phyloP scores from a whole-genome alignment of 2,329 filamentous ascomycete genomes.

The Colletotrichum tabaci region DNA sequence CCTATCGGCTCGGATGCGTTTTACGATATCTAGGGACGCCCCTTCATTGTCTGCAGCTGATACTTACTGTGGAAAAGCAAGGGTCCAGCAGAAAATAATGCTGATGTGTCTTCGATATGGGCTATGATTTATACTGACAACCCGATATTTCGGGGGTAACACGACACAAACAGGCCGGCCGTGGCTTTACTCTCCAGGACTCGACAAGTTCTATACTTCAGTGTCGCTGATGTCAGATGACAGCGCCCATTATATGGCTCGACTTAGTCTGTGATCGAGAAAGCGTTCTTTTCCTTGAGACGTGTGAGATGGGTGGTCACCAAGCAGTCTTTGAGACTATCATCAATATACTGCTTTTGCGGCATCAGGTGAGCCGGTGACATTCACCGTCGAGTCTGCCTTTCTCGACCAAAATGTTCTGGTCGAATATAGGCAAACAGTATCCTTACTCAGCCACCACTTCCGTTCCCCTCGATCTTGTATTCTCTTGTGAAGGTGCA shows the following conservation, averaged over 20 bases:
- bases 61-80: neutral
- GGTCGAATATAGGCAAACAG: no score
- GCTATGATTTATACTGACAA: neutral
- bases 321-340: neutral
- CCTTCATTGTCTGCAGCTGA: neutral
- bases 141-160: no score
- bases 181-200: no score
- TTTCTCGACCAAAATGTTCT: neutral
- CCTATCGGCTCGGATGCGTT: neutral
- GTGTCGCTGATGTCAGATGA: neutral
- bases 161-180: no score
- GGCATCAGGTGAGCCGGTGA: neutral
- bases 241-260: neutral
- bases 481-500: neutral
- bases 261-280: neutral
- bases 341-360: neutral
- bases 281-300: neutral
- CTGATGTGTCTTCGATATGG: neutral
- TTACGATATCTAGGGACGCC: slow-evolving; percentile 51
- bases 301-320: neutral
- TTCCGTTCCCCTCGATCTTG: neutral
- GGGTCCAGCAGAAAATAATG: neutral
- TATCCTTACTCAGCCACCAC: no score
- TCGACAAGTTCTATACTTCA: neutral
- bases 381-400: neutral